Conservation (phyloP, 139 green algal species). For the Eudorina sp. region DNA sequence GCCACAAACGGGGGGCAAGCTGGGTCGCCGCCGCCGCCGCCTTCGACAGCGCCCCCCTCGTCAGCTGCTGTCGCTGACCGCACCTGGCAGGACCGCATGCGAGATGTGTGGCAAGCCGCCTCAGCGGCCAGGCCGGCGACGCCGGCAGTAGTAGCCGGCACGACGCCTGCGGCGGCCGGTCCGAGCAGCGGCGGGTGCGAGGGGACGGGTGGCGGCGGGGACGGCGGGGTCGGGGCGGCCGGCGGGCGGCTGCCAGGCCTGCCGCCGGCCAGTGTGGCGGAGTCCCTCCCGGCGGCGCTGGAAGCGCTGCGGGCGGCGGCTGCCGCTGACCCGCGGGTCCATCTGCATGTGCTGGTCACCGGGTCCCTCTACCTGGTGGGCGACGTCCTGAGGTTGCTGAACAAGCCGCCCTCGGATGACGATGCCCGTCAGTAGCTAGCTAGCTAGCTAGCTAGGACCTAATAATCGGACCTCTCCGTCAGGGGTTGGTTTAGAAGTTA, state of each 20-base stretch:
- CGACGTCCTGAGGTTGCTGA: slow-evolving; percentile 84
- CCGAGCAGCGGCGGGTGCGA: not conserved
- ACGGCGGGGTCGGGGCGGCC: not conserved
- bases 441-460: no score
- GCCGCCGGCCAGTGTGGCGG: slow-evolving; percentile 44
- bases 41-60: not conserved
- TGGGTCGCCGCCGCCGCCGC: not conserved
- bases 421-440: no score
- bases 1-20: no score
- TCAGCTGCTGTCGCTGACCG: not conserved
- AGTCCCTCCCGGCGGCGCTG: slow-evolving; percentile 75
- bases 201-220: not conserved
- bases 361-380: slow-evolving; percentile 96
- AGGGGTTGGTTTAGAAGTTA: no score
- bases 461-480: no score
- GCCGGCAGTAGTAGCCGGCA: not conserved
- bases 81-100: slow-evolving; percentile 52
- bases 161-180: not conserved
- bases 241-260: not conserved
- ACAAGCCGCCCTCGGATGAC: not conserved
- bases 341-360: slow-evolving; percentile 92
- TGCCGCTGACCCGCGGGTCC: slow-evolving; percentile 53
- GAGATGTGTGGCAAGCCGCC: not conserved
- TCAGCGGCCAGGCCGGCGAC: no score
- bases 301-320: slow-evolving; percentile 70